Conservation (phyloP, 2,329 filamentous ascomycete genomes). For the Monosporascus sp. region DNA sequence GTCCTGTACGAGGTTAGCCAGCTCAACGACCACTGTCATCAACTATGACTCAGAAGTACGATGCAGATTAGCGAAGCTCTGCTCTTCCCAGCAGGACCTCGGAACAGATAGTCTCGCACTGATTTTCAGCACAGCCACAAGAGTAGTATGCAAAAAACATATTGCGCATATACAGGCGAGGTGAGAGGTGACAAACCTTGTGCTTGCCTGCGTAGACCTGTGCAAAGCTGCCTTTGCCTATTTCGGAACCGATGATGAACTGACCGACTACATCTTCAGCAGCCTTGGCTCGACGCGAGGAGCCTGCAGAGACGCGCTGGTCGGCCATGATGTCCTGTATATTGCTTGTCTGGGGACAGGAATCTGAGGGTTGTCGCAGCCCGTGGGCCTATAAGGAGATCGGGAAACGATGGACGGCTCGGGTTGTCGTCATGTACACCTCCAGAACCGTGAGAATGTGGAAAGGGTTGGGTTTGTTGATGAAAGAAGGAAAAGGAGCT, state of each 20-base stretch:
- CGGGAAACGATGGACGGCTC: conserved; percentile 19
- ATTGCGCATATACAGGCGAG: conserved; percentile 4
- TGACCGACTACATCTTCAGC: conserved; percentile 56
- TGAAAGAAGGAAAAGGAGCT: conserved; percentile 7
- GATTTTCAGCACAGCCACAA: neutral
- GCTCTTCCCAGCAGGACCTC: neutral
- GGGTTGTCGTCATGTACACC: conserved; percentile 28
- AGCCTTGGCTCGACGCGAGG: conserved; percentile 31
- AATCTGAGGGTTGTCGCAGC: conserved; percentile 24
- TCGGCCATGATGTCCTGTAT: conserved; percentile 31
- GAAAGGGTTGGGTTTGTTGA: conserved; percentile 6
- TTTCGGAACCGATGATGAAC: conserved; percentile 81
- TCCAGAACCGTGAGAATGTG: conserved; percentile 12
- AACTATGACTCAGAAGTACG: conserved; percentile 8
- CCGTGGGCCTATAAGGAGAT: conserved; percentile 28
- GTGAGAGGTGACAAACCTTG: conserved; percentile 55
- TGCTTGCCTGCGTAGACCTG: conserved; percentile 87
- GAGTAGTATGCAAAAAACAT: conserved; percentile 3
- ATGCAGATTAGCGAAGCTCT: neutral
- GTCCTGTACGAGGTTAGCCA: conserved; percentile 47
- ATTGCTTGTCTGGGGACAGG: conserved; percentile 26
- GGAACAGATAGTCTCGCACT: neutral
- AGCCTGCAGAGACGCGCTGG: conserved; percentile 17
- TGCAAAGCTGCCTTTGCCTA: conserved; percentile 96
- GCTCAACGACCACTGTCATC: conserved; percentile 1